Base-by-base conservation (phyloP, 495 filamentous ascomycete genomes). In the Echria macrotheca region DNA sequence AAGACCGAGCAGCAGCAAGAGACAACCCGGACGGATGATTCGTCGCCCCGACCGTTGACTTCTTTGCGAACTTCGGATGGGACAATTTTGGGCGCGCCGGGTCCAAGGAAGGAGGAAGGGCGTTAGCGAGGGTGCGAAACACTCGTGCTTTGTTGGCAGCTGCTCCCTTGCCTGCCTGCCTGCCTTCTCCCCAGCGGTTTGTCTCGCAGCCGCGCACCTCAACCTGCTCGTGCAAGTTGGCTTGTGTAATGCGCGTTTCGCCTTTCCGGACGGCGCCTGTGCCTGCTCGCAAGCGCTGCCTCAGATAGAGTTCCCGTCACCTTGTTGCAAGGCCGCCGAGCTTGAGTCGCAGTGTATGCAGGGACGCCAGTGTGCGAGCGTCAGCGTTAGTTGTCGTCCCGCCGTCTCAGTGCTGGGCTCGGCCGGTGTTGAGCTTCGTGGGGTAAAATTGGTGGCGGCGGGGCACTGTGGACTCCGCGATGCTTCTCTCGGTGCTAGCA, bases 221-320 rank as follows among this genome's bases (percentile, higher is more conserved):
- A n/a, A n/a, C n/a, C 12, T 44, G 24, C 25, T 15, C 42, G 25
- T 14, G 10, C 25, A 44, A 28, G 26, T 44, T 26, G 32, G 42
- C 42, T 44, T 44, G 42, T 26, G 42, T 26, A 44, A 44, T 44
- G 42, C 42, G 42, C 25, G 42, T 31, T 44, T 44, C 42, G 42
- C 23, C 26, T 44, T 15, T 31, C 26, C 26, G 24, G 15, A 18
- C 26, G 24, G 42, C 1, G n/a, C 25, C 42, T 9, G 26, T 32
- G 17, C 42, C 42, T 44, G 25, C 25, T 31, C 15, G n/a, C 25
- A 44, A 44, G 42, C 42, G 26, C 44, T 26, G 32, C 44, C 14
- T 47, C 44, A 36, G n/a, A 24, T 37, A 22, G 24, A 19, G 17
- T 9, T 47, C 26, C 42, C n/a, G n/a, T n/a, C n/a, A n/a, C n/a